phyloP scores from a whole-genome alignment of 768 basidiomycete species.

The Suillus hirtellus region DNA sequence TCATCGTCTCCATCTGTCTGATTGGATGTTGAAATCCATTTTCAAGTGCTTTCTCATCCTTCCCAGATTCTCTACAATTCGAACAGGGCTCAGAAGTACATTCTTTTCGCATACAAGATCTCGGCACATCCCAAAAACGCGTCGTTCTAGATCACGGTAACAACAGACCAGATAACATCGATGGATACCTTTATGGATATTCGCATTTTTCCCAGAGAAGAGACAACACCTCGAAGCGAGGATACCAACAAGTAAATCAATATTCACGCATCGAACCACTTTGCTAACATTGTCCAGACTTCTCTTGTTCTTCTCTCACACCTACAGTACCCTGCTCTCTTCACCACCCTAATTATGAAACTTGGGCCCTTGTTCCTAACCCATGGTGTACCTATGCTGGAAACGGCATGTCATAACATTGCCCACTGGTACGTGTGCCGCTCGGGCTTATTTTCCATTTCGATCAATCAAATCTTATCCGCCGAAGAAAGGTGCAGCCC shows the following conservation, averaged over 20 bases:
- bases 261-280: neutral
- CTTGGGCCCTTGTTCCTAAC: conserved; percentile 74
- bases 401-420: conserved; percentile 84
- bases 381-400: conserved; percentile 79
- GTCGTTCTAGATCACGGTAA: conserved; percentile 18
- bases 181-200: conserved; percentile 78
- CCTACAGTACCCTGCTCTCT: conserved; percentile 81
- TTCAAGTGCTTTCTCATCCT: conserved; percentile 83
- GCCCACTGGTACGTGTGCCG: conserved; percentile 67
- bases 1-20: conserved; percentile 3
- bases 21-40: conserved; percentile 7
- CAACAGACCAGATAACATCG: conserved; percentile 43
- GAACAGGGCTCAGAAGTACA: conserved; percentile 83
- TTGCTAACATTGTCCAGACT: conserved; percentile 15
- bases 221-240: conserved; percentile 67
- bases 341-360: conserved; percentile 61
- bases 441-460: conserved; percentile 3
- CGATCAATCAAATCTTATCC: conserved; percentile 18
- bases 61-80: conserved; percentile 87
- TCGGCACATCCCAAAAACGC: conserved; percentile 27
- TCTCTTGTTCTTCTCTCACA: conserved; percentile 79
- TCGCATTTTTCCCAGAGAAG: conserved; percentile 73
- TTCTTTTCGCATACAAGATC: conserved; percentile 80
- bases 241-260: conserved; percentile 69
- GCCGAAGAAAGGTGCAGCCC: conserved; percentile 77